phyloP scores from a whole-genome alignment of 352 stramenopile genomes.

The Pythium dissotocum region DNA sequence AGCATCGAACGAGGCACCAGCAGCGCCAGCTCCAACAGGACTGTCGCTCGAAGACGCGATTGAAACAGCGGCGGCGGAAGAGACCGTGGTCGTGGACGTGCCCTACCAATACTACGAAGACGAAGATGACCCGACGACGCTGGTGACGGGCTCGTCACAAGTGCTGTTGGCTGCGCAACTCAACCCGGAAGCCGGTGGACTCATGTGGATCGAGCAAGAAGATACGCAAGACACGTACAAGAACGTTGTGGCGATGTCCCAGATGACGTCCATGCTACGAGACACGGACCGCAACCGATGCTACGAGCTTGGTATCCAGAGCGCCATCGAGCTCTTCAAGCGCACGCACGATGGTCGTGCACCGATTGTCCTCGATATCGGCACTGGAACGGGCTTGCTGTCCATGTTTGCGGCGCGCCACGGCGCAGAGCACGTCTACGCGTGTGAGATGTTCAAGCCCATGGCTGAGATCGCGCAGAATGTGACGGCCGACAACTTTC shows the following conservation, averaged over 20 bases:
- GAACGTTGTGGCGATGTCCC: conserved; percentile 83
- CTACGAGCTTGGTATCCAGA: conserved; percentile 74
- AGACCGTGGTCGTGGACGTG: conserved; percentile 82
- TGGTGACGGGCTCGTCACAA: conserved; percentile 62
- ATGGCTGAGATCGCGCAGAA: conserved; percentile 82
- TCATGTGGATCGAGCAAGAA: conserved; percentile 83
- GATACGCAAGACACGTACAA: conserved; percentile 65
- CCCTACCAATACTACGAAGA: conserved; percentile 80
- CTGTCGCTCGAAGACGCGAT: conserved; percentile 75
- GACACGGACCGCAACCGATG: conserved; percentile 75
- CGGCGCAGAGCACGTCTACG: conserved; percentile 88
- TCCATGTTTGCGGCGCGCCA: conserved; percentile 87
- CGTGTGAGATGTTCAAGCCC: conserved; percentile 90
- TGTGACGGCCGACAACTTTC: conserved; percentile 69
- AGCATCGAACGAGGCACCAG: conserved; percentile 3
- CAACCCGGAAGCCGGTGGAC: conserved; percentile 65
- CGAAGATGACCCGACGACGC: conserved; percentile 51
- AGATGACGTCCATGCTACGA: conserved; percentile 89
- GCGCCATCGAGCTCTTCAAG: conserved; percentile 58
- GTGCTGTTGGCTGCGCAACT: conserved; percentile 73
- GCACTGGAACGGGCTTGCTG: conserved; percentile 76
- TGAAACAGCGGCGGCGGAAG: conserved; percentile 73
- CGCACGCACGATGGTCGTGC: conserved; percentile 34
- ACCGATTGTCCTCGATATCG: conserved; percentile 81
- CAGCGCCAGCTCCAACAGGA: conserved; percentile 27